Percentiles rank a stretch among this genome's conserved stretches.
phyloP scores from a whole-genome alignment of 2,329 filamentous ascomycete genomes.

The Pyricularia grisea region DNA sequence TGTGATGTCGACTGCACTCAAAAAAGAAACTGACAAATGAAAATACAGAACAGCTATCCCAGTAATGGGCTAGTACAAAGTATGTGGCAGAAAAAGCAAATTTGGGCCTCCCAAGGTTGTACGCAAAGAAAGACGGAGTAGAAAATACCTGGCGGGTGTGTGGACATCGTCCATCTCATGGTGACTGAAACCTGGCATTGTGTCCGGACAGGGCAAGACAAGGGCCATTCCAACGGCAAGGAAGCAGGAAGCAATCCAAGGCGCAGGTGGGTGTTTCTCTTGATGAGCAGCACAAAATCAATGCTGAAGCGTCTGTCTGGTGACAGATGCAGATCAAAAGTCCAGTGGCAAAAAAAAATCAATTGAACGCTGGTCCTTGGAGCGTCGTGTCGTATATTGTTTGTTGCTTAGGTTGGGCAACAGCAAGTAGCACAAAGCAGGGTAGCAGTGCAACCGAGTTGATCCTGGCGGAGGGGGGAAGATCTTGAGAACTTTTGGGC shows the following conservation, averaged over 20 bases:
- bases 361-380: neutral
- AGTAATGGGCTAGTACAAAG: neutral
- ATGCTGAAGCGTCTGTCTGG: neutral
- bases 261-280: neutral
- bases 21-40: neutral
- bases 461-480: neutral
- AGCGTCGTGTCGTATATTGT: neutral
- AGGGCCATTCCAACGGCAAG: constrained; percentile 12
- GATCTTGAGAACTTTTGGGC: neutral
- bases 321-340: neutral
- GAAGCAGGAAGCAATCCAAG: constrained; percentile 1
- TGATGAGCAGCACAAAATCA: neutral
- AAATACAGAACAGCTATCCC: neutral
- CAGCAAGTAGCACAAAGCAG: constrained; percentile 1
- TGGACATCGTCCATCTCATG: constrained; percentile 50
- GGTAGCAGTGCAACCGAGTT: constrained; percentile 1
- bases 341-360: neutral
- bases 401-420: constrained; percentile 3
- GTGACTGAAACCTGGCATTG: constrained; percentile 46
- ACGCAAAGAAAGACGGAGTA: constrained; percentile 36
- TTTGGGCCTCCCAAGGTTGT: neutral
- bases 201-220: constrained; percentile 16
- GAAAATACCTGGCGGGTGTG: constrained; percentile 51
- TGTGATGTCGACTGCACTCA: neutral
- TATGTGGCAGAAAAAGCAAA: neutral